phyloP scores from a whole-genome alignment of 2,329 filamentous ascomycete species.

The Exophiala viscosa region DNA sequence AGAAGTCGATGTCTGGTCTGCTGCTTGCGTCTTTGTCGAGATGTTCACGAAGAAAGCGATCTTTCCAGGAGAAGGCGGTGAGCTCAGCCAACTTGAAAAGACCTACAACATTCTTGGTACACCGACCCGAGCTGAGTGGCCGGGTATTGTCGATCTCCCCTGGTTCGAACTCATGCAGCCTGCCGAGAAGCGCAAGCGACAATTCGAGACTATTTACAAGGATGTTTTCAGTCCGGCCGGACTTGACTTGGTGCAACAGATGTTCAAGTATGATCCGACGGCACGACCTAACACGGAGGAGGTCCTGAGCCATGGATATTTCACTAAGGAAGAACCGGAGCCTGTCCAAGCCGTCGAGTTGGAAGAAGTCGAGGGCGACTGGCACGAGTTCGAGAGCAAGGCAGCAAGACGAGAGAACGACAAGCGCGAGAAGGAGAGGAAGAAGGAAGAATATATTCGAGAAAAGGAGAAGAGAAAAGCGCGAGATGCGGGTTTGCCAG shows the following conservation, averaged over 20 bases:
- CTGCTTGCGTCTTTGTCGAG: slow-evolving; percentile 92
- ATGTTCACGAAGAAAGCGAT: slow-evolving; percentile 93
- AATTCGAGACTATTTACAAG: slow-evolving; percentile 77
- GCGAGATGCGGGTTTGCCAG: slow-evolving; percentile 27
- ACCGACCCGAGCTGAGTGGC: slow-evolving; percentile 80
- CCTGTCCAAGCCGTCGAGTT: slow-evolving; percentile 79
- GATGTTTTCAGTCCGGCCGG: slow-evolving; percentile 73
- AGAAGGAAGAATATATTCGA: slow-evolving; percentile 50
- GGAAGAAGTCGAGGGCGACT: slow-evolving; percentile 79
- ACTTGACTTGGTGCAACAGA: slow-evolving; percentile 74
- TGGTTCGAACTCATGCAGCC: slow-evolving; percentile 94
- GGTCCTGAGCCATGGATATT: slow-evolving; percentile 84
- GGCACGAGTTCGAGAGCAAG: slow-evolving; percentile 99
- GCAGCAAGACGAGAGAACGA: slow-evolving; percentile 87
- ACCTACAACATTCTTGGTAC: slow-evolving; percentile 93
- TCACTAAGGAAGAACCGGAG: slow-evolving; percentile 72
- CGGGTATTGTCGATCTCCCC: slow-evolving; percentile 83
- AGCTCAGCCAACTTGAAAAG: slow-evolving; percentile 92
- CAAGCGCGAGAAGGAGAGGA: slow-evolving; percentile 55
- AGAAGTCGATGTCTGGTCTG: slow-evolving; percentile 93
- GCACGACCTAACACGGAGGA: slow-evolving; percentile 79
- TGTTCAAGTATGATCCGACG: slow-evolving; percentile 86
- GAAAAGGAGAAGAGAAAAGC: slow-evolving; percentile 45
- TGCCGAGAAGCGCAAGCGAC: slow-evolving; percentile 62
- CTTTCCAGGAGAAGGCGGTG: slow-evolving; percentile 92